Conservation (phyloP, 1,139 yeast genomes). For the Geotrichum reessii region DNA sequence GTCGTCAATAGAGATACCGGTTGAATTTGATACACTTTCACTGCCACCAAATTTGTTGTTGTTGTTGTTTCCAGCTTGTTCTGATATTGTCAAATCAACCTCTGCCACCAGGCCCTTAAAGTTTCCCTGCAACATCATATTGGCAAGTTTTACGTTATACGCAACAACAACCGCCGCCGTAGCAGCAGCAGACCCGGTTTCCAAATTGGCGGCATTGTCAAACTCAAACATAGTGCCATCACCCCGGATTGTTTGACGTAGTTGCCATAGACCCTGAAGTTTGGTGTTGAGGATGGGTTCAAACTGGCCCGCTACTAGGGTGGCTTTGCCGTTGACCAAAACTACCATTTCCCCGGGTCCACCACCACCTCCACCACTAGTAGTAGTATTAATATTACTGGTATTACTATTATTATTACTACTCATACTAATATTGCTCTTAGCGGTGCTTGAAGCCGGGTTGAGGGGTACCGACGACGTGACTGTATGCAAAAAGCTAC, state of each 20-base stretch:
- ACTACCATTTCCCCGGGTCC: conserved; percentile 45
- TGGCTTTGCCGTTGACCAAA: conserved; percentile 41
- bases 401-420: conserved; percentile 4
- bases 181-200: too few species aligned
- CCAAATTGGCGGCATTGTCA: too few species aligned
- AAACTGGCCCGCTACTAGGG: conserved; percentile 33
- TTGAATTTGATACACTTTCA: background rate
- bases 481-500: conserved; percentile 12
- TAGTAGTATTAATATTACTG: too few species aligned
- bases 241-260: conserved; percentile 67
- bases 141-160: conserved; percentile 52
- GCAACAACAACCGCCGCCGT: conserved; percentile 12
- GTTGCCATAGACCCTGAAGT: conserved; percentile 65
- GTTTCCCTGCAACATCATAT: conserved; percentile 66
- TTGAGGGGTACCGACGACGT: conserved; percentile 4
- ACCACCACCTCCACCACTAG: too few species aligned
- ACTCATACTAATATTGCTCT: background rate
- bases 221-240: conserved; percentile 60
- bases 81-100: conserved; percentile 34
- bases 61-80: background rate
- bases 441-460: conserved; percentile 2
- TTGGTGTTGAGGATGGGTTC: conserved; percentile 42
- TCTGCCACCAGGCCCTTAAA: conserved; percentile 68
- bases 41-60: background rate
- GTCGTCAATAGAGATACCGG: background rate